A percentile compares a stretch with the other conserved stretches of the same genome.
These are phyloP conservation scores for Balakata baccata DNA, from an alignment of 345 rosid species.

Conservation along the genomic window DNA sequence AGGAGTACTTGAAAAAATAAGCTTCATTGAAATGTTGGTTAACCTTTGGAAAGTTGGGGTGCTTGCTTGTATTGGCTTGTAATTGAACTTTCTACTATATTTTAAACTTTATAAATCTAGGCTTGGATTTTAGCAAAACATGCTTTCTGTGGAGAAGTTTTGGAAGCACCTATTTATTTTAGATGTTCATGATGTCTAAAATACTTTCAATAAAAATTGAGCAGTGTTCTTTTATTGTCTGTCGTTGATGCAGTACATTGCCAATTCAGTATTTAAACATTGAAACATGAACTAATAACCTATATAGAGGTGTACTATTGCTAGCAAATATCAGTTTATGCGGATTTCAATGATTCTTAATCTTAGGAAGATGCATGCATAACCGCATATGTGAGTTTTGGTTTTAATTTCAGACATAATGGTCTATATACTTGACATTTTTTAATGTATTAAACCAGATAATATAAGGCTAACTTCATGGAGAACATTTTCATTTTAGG, in stretches of 20 bases:
- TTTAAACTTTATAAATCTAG: neutral
- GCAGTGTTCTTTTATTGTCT: neutral
- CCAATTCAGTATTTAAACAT: neutral
- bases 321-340: neutral
- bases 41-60: neutral
- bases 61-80: neutral
- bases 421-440: too few relatives aligned
- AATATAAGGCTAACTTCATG: neutral
- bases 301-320: neutral
- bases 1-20: neutral
- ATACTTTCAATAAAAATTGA: neutral
- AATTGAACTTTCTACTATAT: neutral
- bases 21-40: neutral
- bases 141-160: neutral
- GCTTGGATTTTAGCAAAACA: neutral
- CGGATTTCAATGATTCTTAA: neutral
- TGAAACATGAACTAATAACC: neutral
- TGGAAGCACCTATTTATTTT: neutral
- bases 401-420: neutral
- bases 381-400: neutral
- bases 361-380: neutral
- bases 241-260: neutral
- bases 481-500: neutral
- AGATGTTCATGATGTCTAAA: neutral
- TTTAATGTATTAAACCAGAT: neutral